Evolutionary conservation across 805 yeast genomes (phyloP).

Genomic region (Myxozyma geophila): DNA sequence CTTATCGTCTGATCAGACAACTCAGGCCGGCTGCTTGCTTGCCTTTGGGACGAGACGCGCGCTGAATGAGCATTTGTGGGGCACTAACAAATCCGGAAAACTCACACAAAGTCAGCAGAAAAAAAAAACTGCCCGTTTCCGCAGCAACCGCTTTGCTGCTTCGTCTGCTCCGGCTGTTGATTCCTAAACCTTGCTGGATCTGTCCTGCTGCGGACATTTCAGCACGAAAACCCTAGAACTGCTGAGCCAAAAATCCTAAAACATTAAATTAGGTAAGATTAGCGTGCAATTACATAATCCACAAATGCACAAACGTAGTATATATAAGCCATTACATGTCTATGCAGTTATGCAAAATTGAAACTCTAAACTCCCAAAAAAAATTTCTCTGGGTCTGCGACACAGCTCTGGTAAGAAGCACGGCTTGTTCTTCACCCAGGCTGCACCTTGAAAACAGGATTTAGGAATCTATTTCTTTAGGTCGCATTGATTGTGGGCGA

Average conservation of each 20-base stretch:
- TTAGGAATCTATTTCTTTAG: too few species aligned
- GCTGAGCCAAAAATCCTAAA: too few species aligned
- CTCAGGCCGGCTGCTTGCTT: neutral
- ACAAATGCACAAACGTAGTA: neutral
- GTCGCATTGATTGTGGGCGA: neutral
- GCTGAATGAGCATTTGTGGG: neutral
- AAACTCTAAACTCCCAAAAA: constrained; percentile 6
- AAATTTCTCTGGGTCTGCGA: neutral
- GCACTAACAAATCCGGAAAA: neutral
- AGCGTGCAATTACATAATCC: too few species aligned
- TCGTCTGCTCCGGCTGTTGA: neutral
- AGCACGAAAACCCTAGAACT: too few species aligned
- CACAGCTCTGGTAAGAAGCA: neutral
- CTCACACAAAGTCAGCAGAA: neutral
- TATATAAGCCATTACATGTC: neutral
- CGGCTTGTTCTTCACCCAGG: neutral
- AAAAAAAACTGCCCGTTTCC: neutral
- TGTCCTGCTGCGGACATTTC: too few species aligned
- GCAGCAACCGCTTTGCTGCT: neutral
- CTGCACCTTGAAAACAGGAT: too few species aligned
- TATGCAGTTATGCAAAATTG: neutral
- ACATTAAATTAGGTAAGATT: too few species aligned
- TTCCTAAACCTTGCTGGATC: neutral
- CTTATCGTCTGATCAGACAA: neutral
- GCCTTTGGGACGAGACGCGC: neutral